Percentiles rank a stretch among this genome's conserved stretches.
phyloP scores from a whole-genome alignment of 345 rosid genomes.

The Brassica cretica region DNA sequence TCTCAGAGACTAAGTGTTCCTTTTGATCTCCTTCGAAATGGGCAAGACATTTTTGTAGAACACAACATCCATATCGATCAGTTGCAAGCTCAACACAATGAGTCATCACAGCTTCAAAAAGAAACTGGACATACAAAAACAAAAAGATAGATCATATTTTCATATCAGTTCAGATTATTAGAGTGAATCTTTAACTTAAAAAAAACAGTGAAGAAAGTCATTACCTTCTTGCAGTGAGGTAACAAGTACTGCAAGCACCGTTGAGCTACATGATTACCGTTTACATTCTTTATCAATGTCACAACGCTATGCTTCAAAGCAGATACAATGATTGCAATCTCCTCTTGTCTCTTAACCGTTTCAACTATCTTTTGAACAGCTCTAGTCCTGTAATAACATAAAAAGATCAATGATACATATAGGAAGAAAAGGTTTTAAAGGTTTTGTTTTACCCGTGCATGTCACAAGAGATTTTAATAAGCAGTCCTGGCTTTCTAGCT shows the following conservation, averaged over 20 bases:
- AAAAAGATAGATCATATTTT: background rate
- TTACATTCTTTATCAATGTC: conserved; percentile 66
- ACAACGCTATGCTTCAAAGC: conserved; percentile 66
- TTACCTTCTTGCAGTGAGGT: conserved; percentile 63
- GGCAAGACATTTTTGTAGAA: conserved; percentile 73
- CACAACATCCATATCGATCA: conserved; percentile 79
- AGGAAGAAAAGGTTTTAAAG: background rate
- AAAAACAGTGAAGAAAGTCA: background rate
- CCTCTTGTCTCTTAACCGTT: conserved; percentile 58
- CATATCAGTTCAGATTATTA: background rate
- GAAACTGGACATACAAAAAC: conserved; percentile 48
- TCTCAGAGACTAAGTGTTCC: conserved; percentile 47
- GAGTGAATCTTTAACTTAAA: background rate
- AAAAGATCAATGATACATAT: background rate
- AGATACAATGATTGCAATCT: conserved; percentile 53
- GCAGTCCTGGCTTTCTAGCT: conserved; percentile 58
- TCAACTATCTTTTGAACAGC: conserved; percentile 83
- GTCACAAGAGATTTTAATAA: conserved; percentile 74
- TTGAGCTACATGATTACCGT: conserved; percentile 84
- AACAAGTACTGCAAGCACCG: conserved; percentile 64
- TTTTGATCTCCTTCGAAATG: conserved; percentile 55
- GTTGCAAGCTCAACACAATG: conserved; percentile 78
- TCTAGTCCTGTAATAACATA: conserved; percentile 54
- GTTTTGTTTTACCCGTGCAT: conserved; percentile 61
- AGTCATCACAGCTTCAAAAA: conserved; percentile 62